Conservation (phyloP, 148 eudicot species). For the Salicornia ramosissima region DNA sequence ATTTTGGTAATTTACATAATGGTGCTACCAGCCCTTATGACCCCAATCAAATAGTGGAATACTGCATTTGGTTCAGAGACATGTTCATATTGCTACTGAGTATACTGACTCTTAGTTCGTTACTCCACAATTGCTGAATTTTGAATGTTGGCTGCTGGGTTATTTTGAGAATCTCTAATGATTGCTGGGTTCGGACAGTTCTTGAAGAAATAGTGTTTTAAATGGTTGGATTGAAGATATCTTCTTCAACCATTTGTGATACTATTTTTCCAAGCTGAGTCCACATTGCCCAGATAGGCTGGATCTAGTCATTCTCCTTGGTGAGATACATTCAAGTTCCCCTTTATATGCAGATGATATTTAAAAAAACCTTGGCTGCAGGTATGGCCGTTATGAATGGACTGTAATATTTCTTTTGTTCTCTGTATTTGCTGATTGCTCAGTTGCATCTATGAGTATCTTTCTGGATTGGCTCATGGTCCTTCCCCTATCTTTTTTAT, state of each 20-base stretch:
- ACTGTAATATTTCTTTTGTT: background rate
- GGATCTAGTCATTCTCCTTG: conserved; percentile 19
- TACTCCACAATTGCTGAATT: conserved; percentile 7
- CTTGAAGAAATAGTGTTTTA: conserved; percentile 42
- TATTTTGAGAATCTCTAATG: conserved; percentile 7
- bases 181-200: conserved; percentile 32
- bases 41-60: background rate
- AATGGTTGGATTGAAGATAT: conserved; percentile 39
- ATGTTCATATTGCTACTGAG: background rate
- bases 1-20: background rate
- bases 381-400: conserved; percentile 14
- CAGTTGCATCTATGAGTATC: background rate
- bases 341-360: conserved; percentile 10
- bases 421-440: background rate
- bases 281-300: conserved; percentile 21
- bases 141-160: conserved; percentile 15
- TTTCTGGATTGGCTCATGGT: background rate
- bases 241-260: conserved; percentile 37
- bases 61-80: conserved; percentile 7
- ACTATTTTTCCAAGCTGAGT: conserved; percentile 41
- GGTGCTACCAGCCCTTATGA: conserved; percentile 9
- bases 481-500: background rate
- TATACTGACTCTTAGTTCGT: conserved; percentile 4
- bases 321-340: conserved; percentile 11
- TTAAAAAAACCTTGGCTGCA: conserved; percentile 9